phyloP scores from a whole-genome alignment of 345 rosid species.

The Rhizophora apiculata region DNA sequence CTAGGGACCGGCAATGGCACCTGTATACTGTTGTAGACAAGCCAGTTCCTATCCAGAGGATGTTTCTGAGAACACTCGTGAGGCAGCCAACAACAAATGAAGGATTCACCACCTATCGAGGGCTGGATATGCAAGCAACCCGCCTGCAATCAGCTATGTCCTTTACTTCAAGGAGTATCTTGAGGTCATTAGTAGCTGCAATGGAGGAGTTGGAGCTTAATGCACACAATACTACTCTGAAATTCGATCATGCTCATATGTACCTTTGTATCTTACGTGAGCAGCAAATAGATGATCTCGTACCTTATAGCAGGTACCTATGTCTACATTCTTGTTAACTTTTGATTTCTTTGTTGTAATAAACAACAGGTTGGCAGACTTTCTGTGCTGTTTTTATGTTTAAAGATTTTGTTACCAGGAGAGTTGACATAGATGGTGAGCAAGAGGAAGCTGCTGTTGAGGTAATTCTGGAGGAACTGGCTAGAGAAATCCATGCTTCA shows the following conservation, averaged over 20 bases:
- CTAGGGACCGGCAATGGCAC: slow-evolving; percentile 96
- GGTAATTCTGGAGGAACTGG: slow-evolving; percentile 70
- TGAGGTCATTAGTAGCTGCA: slow-evolving; percentile 82
- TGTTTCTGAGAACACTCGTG: slow-evolving; percentile 95
- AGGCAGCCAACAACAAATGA: slow-evolving; percentile 77
- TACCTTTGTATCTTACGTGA: slow-evolving; percentile 85
- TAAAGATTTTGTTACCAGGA: slow-evolving; percentile 48
- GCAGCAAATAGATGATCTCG: slow-evolving; percentile 85
- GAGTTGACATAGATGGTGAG: slow-evolving; percentile 61
- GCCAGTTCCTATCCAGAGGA: slow-evolving; percentile 71
- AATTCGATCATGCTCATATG: slow-evolving; percentile 92
- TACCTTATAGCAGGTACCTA: slow-evolving; percentile 76
- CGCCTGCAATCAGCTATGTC: slow-evolving; percentile 47
- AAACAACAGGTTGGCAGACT: background rate
- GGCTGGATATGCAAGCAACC: slow-evolving; percentile 44
- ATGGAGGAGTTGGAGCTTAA: slow-evolving; percentile 98
- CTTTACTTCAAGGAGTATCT: slow-evolving; percentile 74
- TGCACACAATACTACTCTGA: slow-evolving; percentile 72
- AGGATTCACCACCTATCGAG: slow-evolving; percentile 58
- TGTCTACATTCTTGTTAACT: slow-evolving; percentile 11
- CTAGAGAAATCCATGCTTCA: slow-evolving; percentile 67
- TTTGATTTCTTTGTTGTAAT: slow-evolving; percentile 6
- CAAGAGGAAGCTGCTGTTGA: slow-evolving; percentile 74
- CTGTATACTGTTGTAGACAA: slow-evolving; percentile 82
- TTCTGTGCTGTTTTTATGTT: slow-evolving; percentile 19